phyloP scores from a whole-genome alignment of 2,329 filamentous ascomycete species.

The Clonostachys chloroleuca region DNA sequence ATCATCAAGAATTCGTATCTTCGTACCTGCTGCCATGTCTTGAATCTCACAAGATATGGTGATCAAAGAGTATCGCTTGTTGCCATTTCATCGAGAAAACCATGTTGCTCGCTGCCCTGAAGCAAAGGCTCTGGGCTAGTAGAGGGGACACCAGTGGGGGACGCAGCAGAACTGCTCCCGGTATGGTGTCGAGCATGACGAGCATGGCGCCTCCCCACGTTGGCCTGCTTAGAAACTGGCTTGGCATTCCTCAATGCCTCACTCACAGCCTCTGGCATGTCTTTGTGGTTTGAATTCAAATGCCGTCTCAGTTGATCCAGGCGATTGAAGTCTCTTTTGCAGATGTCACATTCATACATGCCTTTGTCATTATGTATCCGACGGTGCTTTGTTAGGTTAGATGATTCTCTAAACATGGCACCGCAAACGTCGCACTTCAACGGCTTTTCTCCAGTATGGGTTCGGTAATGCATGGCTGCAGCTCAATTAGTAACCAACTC shows the following conservation, averaged over 20 bases:
- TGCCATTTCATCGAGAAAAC: too few relatives aligned
- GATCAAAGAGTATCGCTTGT: too few relatives aligned
- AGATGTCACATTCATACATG: constrained; percentile 45
- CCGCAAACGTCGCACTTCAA: constrained; percentile 53
- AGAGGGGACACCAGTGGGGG: too few relatives aligned
- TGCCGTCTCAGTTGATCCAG: constrained; percentile 58
- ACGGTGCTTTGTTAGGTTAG: constrained; percentile 62
- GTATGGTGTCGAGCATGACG: too few relatives aligned
- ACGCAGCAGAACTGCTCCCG: too few relatives aligned
- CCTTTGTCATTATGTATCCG: constrained; percentile 54
- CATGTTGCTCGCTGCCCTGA: too few relatives aligned
- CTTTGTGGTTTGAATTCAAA: constrained; percentile 25
- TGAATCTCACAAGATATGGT: too few relatives aligned
- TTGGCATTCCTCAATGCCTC: constrained; percentile 3
- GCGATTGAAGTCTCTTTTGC: constrained; percentile 53
- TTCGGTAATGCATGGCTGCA: constrained; percentile 62
- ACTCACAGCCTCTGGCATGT: constrained; percentile 12
- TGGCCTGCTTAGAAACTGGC: neutral
- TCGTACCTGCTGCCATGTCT: too few relatives aligned
- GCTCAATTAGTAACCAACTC: neutral
- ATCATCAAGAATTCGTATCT: too few relatives aligned
- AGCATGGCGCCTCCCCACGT: too few relatives aligned
- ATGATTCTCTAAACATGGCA: constrained; percentile 59
- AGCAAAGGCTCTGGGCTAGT: too few relatives aligned
- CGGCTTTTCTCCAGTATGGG: constrained; percentile 62